These are phyloP conservation scores for Piromyces finnis DNA, from an alignment of 192 early-diverging fungal species.

Conservation along the genomic window DNA sequence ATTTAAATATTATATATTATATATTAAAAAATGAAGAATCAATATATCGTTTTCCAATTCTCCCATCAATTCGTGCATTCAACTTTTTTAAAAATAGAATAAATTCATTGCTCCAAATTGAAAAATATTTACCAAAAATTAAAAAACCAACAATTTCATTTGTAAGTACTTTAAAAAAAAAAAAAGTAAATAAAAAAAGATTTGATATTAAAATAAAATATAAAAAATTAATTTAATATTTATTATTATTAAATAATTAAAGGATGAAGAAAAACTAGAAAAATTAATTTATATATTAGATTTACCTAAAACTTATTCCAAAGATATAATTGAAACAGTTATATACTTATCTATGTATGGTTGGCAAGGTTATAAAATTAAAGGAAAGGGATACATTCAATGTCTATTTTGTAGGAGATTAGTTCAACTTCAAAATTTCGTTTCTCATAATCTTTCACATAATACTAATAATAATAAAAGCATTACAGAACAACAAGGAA, in stretches of 20 bases:
- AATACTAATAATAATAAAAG: neutral
- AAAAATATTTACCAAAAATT: neutral
- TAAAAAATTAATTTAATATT: too few relatives aligned
- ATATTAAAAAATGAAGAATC: too few relatives aligned
- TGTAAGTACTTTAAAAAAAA: neutral
- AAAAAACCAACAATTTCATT: neutral
- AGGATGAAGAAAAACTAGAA: neutral
- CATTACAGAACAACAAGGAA: too few relatives aligned
- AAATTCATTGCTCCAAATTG: neutral
- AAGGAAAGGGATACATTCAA: neutral
- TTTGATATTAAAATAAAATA: too few relatives aligned
- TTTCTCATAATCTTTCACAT: neutral
- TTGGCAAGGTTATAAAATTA: neutral
- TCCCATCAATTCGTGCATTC: neutral
- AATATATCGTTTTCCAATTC: neutral
- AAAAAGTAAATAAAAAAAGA: too few relatives aligned
- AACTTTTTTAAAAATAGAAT: neutral
- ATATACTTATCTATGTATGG: neutral
- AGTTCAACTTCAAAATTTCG: neutral
- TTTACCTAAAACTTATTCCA: neutral
- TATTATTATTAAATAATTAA: neutral
- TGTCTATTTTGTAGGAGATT: neutral
- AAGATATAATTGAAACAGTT: neutral
- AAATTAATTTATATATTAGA: neutral
- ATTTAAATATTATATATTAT: neutral